Evolutionary conservation across 768 basidiomycete species (phyloP).

Genomic region (Macrolepiota fuliginosa): DNA sequence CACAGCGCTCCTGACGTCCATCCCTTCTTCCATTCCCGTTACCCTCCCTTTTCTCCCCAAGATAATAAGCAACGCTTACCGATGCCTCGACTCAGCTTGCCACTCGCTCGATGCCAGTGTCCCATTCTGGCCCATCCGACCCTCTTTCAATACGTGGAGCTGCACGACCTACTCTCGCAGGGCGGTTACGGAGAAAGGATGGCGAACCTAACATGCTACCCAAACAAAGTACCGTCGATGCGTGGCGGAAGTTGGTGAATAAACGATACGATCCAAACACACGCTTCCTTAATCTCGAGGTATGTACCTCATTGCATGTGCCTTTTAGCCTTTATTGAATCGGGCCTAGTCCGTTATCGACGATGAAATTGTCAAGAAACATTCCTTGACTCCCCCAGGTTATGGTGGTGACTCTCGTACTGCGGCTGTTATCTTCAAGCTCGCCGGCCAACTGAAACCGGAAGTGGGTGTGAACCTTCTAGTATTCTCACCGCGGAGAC

Average conservation of each 20-base stretch:
- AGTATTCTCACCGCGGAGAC: not conserved
- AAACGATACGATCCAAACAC: constrained; percentile 68
- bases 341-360: constrained; percentile 65
- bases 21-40: constrained; percentile 30
- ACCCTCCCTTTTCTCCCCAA: constrained; percentile 35
- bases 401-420: constrained; percentile 60
- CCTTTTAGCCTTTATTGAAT: constrained; percentile 18
- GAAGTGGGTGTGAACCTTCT: constrained; percentile 38
- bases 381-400: constrained; percentile 72
- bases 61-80: constrained; percentile 35
- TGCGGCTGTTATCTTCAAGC: constrained; percentile 85
- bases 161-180: constrained; percentile 44
- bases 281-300: constrained; percentile 80
- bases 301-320: constrained; percentile 35
- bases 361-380: constrained; percentile 72
- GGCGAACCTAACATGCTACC: constrained; percentile 20
- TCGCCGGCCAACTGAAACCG: constrained; percentile 77
- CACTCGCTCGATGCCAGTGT: constrained; percentile 25
- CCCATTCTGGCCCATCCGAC: constrained; percentile 43
- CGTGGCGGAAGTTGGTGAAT: constrained; percentile 76
- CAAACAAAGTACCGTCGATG: constrained; percentile 46
- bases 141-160: constrained; percentile 68
- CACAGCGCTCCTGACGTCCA: constrained; percentile 7
- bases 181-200: constrained; percentile 56
- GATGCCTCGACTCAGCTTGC: constrained; percentile 33